Evolutionary conservation across 2,329 filamentous ascomycete species (phyloP).

Genomic region (Geosmithia flava): DNA sequence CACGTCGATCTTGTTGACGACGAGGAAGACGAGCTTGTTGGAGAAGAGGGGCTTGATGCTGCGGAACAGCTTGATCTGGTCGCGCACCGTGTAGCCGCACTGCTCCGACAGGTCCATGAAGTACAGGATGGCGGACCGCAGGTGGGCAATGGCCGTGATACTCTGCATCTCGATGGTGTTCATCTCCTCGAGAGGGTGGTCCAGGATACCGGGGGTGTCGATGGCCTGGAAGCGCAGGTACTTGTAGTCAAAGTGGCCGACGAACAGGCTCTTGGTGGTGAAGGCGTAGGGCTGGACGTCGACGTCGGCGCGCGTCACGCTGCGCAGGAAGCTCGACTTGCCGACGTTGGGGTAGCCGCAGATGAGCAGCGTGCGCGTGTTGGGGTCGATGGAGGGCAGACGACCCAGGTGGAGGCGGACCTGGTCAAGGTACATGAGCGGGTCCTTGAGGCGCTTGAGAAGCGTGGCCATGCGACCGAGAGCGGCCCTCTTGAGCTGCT

Average conservation of each 20-base stretch:
- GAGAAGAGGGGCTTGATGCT: conserved; percentile 94
- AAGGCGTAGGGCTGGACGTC: conserved; percentile 98
- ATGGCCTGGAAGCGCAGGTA: conserved; percentile 55
- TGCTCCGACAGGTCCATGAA: conserved; percentile 98
- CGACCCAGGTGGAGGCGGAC: conserved; percentile 85
- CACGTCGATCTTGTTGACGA: conserved; percentile 98
- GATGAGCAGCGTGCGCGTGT: conserved; percentile 89
- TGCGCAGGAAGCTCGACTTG: conserved; percentile 91
- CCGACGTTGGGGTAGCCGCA: conserved; percentile 97
- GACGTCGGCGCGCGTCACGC: conserved; percentile 86
- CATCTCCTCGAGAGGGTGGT: conserved; percentile 98
- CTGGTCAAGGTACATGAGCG: conserved; percentile 89
- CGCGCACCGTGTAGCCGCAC: conserved; percentile 85
- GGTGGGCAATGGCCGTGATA: conserved; percentile 93
- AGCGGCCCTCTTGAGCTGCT: conserved; percentile 92
- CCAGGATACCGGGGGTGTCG: conserved; percentile 95
- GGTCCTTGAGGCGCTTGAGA: conserved; percentile 87
- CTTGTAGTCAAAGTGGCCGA: conserved; percentile 97
- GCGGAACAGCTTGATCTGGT: conserved; percentile 90
- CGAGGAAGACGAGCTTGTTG: conserved; percentile 93
- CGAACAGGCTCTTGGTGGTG: conserved; percentile 94
- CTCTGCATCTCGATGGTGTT: conserved; percentile 99
- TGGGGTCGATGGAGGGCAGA: conserved; percentile 96
- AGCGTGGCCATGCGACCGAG: conserved; percentile 98
- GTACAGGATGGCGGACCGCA: conserved; percentile 89